Base-by-base conservation (phyloP, 1,284 basidiomycete species). In the Calocybe gambosa region DNA sequence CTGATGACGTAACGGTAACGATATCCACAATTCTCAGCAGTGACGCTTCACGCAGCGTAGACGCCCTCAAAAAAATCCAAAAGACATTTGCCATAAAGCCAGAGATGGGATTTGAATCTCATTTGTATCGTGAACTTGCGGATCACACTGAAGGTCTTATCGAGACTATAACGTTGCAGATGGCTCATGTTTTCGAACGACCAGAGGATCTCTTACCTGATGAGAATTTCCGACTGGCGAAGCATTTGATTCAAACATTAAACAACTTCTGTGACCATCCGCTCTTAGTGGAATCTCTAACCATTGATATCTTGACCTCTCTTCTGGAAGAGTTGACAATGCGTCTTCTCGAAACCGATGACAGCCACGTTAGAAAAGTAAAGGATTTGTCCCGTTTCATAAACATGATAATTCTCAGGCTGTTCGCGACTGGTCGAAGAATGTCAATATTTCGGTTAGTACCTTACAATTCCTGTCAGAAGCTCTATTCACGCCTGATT, bases 391-490 rank as follows among this genome's bases (percentile, higher is more conserved):
- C 93, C 16, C 84, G 92, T 49, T 97, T 96, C 65, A 92, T 99
- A 67, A 99, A 99, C 67, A 95, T 97, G 85, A 94, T 99, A 49
- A 89, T 99, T 49, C 74, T 99, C 45, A 84, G 94, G 23, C 68
- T 95, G 43, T 95, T 99, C 67, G 88, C 92, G 26, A 93, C 93
- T 12, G 89, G 90, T 25, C 78, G 93, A 55, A 78, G 90, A 50
- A 93, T 95, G 75, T 83, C 90, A 0, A 88, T 98, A 42, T 96
- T 97, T 70, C 80, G 89, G 87, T 93, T 55, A 58, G 83, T 63
- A 20, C 31, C n/a, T 39, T 16, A 15, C 33, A 45, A 55, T n/a
- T 46, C 10, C 21, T 31, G n/a, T 45, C 42, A 37, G 45, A 53
- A 23, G 38, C 33, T 37, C 36, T 10, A 43, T 31, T 52, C 53